A percentile compares a stretch with the other conserved stretches of the same genome.
Conservation (phyloP, 176 grass and related monocot genomes). For the Bolboschoenus planiculmis region DNA sequence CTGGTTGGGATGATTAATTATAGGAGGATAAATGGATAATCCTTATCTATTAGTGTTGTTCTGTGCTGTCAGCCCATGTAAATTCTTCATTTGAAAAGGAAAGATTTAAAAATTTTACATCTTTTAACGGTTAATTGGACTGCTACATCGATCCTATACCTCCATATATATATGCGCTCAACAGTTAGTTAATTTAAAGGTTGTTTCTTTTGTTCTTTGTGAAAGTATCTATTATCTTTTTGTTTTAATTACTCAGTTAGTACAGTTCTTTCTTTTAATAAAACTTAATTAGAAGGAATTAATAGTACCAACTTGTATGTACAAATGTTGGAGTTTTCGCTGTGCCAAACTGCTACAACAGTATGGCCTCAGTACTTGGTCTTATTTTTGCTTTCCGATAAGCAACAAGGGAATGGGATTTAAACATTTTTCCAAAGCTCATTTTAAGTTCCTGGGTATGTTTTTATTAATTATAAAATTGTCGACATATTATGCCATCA, state of each 20-base stretch:
- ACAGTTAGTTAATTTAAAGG: too few species aligned
- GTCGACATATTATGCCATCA: too few species aligned
- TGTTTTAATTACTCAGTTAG: constrained; percentile 3
- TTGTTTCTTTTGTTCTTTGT: neutral
- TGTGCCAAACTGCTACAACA: neutral
- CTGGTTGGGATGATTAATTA: neutral
- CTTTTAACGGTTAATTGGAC: neutral
- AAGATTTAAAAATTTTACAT: neutral
- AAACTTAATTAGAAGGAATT: neutral
- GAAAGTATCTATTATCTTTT: neutral
- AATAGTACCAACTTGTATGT: neutral
- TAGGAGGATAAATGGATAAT: neutral
- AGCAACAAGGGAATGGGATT: too few species aligned
- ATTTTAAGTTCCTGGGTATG: too few species aligned
- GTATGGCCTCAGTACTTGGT: neutral
- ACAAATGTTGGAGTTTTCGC: neutral
- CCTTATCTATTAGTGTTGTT: neutral
- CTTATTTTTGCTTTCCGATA: neutral
- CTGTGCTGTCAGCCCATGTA: neutral
- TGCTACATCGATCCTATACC: neutral
- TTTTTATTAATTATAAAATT: too few species aligned
- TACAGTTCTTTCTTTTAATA: neutral
- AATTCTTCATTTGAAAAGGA: neutral
- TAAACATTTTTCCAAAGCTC: too few species aligned
- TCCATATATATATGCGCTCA: neutral